Base-by-base conservation (phyloP, 805 yeast genomes). In the Yamadazyma paraphyllophila region DNA sequence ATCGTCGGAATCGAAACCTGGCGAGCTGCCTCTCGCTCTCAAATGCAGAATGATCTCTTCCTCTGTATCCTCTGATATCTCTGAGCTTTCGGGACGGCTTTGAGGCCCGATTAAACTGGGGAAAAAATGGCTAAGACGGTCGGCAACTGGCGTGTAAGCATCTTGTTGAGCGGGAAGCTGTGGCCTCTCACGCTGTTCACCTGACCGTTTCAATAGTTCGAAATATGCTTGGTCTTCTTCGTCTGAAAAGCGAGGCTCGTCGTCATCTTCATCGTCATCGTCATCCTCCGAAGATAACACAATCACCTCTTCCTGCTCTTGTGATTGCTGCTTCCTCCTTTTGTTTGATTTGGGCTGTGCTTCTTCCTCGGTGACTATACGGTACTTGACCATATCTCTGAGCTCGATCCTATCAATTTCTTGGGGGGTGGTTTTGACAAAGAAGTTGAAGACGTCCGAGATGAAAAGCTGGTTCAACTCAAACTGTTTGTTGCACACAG, bases 361-460 rank as follows among this genome's bases (percentile, higher is more conserved):
- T 35, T 31, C 33, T 4, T 49, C 54, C 26, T 66, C 67, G 30
- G 64, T 68, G 8, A 71, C 56, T 1, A 67, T 58, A 46, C 61
- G 57, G 45, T 66, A 71, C 43, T 63, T 61, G 25, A 55, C 53
- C 61, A 63, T 58, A 33, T 67, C 72, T 34, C 62, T 47, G 12
- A 71, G 50, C 52, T 71, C 74, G 4, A 72, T 62, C 43, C 65
- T 51, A 32, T 63, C 63, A 7, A 65, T 58, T 25, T 62, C 59
- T 37, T 37, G 44, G 2, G 74, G 73, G 0, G 75, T 67, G 14
- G 63, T 62, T 44, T 67, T 70, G 31, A 71, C 69, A 45, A 72
- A 71, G 48, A 60, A 71, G 44, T 71, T 72, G 59, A 62, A 67
- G 6, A 69, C 58, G 43, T 71, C 74, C 43, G 70, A 63, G 15